Base-by-base conservation (phyloP, 768 basidiomycete species). In the Glaciozyma antarctica region DNA sequence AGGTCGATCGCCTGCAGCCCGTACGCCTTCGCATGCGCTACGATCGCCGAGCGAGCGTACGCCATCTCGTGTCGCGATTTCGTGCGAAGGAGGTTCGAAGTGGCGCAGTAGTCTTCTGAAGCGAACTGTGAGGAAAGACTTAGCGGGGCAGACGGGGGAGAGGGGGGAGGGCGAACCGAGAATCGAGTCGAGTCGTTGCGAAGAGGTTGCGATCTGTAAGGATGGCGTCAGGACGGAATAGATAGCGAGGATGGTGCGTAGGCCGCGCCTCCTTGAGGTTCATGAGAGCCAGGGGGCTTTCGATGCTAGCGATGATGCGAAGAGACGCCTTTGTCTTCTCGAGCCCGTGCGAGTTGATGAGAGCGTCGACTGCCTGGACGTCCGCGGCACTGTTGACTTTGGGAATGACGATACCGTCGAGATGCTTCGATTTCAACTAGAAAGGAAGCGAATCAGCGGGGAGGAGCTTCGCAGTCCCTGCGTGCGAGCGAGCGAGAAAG, bases 71-170 rank as follows among this genome's bases (percentile, higher is more conserved):
- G 79, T 34, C 88, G 83, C 12, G 87, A 85, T 9, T 79, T 71
- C 9, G 92, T 86, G 32, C 93, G 84, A 43, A 86, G 81, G 60
- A 95, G 85, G 8, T 84, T 84, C 4, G 90, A 87, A 74, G 91
- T 88, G 0, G 92, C 91, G 72, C 93, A 95, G 75, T 90, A 94
- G 73, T 97, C 92, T 78, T 97, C 92, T 26, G 91, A 89, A 4
- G 89, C 92, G 75, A 95, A 97, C 92, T 94, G 70, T 6, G 59
- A 22, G 49, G 52, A 24, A 34, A 21, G n/a, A 32, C 60, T 55
- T 28, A 52, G 44, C 60, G 34, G 78, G 86, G 62, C 74, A 86
- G 87, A 73, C 91, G 77, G 55, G 92, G 78, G 12, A 41, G 38
- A 41, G 38, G 13, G n/a, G 2, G 38, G 38, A 41, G 38, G 38